Percentiles rank a stretch among this genome's conserved stretches.
phyloP scores from a whole-genome alignment of 768 basidiomycete species.

The Naematelia encephala region DNA sequence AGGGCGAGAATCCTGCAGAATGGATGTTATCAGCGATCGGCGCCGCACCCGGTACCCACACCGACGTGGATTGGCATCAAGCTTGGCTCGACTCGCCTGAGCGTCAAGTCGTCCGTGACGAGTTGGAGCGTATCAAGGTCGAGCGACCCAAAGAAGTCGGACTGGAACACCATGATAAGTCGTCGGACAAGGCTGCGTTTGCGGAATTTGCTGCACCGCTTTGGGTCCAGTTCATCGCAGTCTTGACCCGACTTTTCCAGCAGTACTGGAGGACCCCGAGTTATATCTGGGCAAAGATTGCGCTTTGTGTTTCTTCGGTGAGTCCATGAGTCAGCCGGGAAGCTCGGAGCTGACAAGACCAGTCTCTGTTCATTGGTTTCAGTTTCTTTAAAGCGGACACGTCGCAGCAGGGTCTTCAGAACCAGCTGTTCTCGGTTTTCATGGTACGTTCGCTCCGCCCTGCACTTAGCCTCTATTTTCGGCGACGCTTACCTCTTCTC shows the following conservation, averaged over 20 bases:
- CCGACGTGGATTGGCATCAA: conserved; percentile 62
- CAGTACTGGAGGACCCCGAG: conserved; percentile 52
- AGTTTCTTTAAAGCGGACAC: conserved; percentile 52
- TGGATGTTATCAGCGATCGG: conserved; percentile 73
- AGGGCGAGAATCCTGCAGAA: conserved; percentile 66
- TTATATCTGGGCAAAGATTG: conserved; percentile 52
- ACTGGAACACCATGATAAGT: conserved; percentile 41
- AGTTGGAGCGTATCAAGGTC: conserved; percentile 56
- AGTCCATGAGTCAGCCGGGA: conserved; percentile 5
- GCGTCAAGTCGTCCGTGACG: conserved; percentile 56
- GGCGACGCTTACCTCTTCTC: conserved; percentile 19
- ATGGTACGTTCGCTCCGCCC: conserved; percentile 25
- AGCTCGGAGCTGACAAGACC: neutral
- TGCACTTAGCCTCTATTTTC: neutral
- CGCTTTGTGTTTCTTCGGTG: conserved; percentile 35
- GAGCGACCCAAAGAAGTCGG: conserved; percentile 51
- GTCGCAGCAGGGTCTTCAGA: conserved; percentile 47
- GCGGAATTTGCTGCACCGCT: conserved; percentile 42
- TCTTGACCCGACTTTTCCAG: conserved; percentile 49
- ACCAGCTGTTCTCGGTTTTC: conserved; percentile 47
- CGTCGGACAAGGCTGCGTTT: conserved; percentile 48
- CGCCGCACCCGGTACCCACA: conserved; percentile 62
- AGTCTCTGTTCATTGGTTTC: conserved; percentile 48
- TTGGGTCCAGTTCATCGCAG: conserved; percentile 30
- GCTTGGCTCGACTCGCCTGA: conserved; percentile 62